phyloP scores from a whole-genome alignment of 208 protist species.

The Novymonas esmeraldas region DNA sequence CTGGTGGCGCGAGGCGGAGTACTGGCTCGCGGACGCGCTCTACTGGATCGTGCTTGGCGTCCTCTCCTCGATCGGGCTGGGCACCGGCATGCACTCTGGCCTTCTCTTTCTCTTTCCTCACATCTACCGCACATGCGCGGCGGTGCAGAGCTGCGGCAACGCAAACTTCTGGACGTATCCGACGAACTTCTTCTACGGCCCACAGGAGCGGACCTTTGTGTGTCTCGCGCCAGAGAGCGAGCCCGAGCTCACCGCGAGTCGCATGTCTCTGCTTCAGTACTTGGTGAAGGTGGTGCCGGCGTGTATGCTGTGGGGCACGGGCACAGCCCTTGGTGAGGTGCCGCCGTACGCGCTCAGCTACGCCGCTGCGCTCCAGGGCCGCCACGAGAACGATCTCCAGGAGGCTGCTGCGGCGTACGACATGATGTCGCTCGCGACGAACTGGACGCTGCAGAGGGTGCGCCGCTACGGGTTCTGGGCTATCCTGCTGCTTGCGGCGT shows the following conservation, averaged over 20 bases:
- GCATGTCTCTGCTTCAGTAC: constrained; percentile 33
- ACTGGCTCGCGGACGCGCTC: constrained; percentile 73
- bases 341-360: constrained; percentile 96
- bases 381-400: constrained; percentile 43
- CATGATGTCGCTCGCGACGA: constrained; percentile 79
- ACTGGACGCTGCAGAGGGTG: constrained; percentile 81
- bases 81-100: constrained; percentile 96
- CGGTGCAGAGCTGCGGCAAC: constrained; percentile 84
- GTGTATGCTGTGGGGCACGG: constrained; percentile 94
- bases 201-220: constrained; percentile 64
- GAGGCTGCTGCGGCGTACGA: constrained; percentile 46
- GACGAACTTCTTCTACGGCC: constrained; percentile 84
- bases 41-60: constrained; percentile 93
- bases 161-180: constrained; percentile 90
- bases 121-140: constrained; percentile 92
- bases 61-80: constrained; percentile 92
- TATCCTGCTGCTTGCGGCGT: constrained; percentile 93
- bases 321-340: constrained; percentile 97
- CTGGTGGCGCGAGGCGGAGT: constrained; percentile 81
- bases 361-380: constrained; percentile 77
- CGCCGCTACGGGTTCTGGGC: constrained; percentile 93
- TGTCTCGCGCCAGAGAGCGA: constrained; percentile 44
- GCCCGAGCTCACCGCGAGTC: constrained; percentile 12
- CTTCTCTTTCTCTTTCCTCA: constrained; percentile 95
- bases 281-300: constrained; percentile 78